These are phyloP conservation scores for Malbranchea cinnamomea DNA, from an alignment of 2,329 filamentous ascomycete species.

Conservation along the genomic window DNA sequence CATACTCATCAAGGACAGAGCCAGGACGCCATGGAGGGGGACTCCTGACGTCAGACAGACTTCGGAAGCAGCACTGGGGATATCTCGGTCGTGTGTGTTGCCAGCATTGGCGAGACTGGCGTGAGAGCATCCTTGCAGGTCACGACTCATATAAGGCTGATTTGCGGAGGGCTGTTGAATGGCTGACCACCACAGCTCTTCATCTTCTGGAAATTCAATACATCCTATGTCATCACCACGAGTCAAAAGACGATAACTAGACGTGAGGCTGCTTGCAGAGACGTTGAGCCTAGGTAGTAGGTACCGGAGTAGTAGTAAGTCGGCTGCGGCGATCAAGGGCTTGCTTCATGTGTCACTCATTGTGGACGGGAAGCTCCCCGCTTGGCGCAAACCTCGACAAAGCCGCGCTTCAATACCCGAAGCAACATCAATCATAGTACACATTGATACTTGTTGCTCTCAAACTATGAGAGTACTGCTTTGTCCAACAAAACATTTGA, in stretches of 20 bases:
- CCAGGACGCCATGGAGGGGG: conserved; percentile 43
- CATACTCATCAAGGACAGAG: conserved; percentile 45
- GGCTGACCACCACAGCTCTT: conserved; percentile 3
- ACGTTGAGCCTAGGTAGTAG: no score
- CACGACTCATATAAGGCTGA: conserved; percentile 8
- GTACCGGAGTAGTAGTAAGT: no score
- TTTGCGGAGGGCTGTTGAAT: neutral
- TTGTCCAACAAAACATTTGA: no score
- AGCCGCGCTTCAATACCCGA: no score
- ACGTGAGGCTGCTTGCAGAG: neutral
- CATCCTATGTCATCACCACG: neutral
- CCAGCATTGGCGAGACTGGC: conserved; percentile 21
- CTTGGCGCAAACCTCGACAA: no score
- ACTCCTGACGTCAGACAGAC: conserved; percentile 12
- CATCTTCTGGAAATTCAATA: conserved; percentile 1
- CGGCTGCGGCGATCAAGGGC: no score
- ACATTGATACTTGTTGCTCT: no score
- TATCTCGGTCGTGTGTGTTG: conserved; percentile 14
- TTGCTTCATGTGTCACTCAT: no score
- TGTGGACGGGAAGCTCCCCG: no score
- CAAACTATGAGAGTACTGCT: no score
- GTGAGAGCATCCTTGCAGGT: conserved; percentile 22
- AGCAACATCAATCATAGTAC: no score
- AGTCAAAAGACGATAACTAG: neutral
- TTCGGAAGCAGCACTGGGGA: conserved; percentile 12